Evolutionary conservation across 2,329 filamentous ascomycete genomes (phyloP).

Genomic region (Fusarium chlamydosporum): DNA sequence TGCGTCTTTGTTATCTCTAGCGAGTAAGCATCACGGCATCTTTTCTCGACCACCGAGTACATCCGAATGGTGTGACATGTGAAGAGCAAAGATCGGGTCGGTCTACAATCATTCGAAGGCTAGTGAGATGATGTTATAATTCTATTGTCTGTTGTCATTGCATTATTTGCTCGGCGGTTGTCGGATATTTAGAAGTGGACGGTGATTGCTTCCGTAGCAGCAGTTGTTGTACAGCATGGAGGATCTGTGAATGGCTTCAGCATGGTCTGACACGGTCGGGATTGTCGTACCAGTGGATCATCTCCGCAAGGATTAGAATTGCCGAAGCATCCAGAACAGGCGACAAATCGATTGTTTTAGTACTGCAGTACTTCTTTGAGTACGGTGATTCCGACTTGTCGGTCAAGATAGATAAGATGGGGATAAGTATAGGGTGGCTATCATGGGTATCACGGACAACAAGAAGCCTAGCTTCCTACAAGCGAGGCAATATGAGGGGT

Average conservation of each 20-base stretch:
- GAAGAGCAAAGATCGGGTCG: slow-evolving; percentile 14
- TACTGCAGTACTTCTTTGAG: slow-evolving; percentile 11
- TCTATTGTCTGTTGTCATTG: slow-evolving; percentile 6
- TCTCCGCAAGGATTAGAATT: slow-evolving; percentile 17
- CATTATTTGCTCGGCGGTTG: slow-evolving; percentile 7
- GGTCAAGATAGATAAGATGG: slow-evolving; percentile 4
- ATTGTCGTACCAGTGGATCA: slow-evolving; percentile 40
- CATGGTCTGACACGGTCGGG: slow-evolving; percentile 39
- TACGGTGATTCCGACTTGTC: slow-evolving; percentile 14
- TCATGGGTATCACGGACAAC: background rate
- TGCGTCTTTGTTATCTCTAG: background rate
- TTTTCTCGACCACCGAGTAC: background rate
- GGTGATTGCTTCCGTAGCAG: slow-evolving; percentile 27
- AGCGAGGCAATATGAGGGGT: background rate
- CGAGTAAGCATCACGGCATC: slow-evolving; percentile 4
- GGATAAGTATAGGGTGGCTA: slow-evolving; percentile 30
- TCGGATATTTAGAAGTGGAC: slow-evolving; percentile 4
- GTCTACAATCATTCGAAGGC: background rate
- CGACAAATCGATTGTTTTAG: slow-evolving; percentile 23
- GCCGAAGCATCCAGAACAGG: slow-evolving; percentile 21
- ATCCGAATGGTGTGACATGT: slow-evolving; percentile 24
- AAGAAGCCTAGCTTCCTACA: background rate
- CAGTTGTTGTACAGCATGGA: slow-evolving; percentile 19
- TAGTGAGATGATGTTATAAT: slow-evolving; percentile 3
- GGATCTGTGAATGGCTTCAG: slow-evolving; percentile 37